Base-by-base conservation (phyloP, 2,329 filamentous ascomycete species). In the Rutstroemia sydowiana region DNA sequence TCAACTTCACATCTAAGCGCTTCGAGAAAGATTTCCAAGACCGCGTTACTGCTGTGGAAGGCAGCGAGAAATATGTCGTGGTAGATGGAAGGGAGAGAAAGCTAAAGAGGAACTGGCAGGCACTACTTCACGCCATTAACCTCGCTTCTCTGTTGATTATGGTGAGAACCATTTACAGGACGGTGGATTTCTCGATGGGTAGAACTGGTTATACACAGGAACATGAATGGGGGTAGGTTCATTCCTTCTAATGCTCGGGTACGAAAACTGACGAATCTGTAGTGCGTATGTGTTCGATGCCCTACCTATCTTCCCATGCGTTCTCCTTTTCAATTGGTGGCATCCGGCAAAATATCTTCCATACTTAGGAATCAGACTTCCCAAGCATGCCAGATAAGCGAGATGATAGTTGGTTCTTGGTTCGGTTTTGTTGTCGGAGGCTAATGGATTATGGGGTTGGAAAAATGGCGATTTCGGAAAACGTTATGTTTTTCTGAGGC, bases 1-100 rank as follows among this genome's bases (percentile, higher is more conserved):
- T 76, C 57, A 71, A 75, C 55, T 73, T 74, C 48, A 71, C 69
- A 4, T 72, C 70, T 1, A 69, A 65, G 51, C 61, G 60, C 21
- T 73, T 73, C 57, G 57, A 57, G 5, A 55, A 58, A 6, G 55
- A 55, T 10, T 60, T 69, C 8, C 26, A n/a, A 23, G 42, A 30
- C 26, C n/a, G 31, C 3, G n/a, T 10, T 14, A 28, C 14, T 13
- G 8, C n/a, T 9, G 16, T 6, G 13, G 26, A 32, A 11, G 14
- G 28, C 16, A 20, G 51, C 21, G 56, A 54, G 55, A 63, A 59
- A 51, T 61, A 61, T 30, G 44, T 59, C 41, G 37, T 47, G 45
- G 59, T 66, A 23, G 60, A 62, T 52, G 61, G 57, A 0, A 50
- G 45, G 0, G 55, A 58, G 30, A 60, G 55, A 47, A 57, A 63